phyloP scores from a whole-genome alignment of 2,329 filamentous ascomycete species.

The Aspergillus persii region DNA sequence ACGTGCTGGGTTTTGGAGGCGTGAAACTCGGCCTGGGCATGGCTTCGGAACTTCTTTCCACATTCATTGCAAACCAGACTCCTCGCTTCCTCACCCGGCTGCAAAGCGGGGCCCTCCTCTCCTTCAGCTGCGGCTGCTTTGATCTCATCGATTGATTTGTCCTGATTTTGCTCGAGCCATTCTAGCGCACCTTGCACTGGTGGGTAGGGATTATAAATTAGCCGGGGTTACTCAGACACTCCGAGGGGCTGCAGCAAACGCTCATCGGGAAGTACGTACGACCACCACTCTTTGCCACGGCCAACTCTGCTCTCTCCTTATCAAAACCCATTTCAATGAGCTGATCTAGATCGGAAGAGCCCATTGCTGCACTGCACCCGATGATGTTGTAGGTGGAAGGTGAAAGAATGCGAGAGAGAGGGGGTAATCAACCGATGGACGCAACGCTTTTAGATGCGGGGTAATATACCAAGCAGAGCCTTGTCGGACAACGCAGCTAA shows the following conservation, averaged over 20 bases:
- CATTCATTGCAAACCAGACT: slow-evolving; percentile 94
- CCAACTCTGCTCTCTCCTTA: slow-evolving; percentile 74
- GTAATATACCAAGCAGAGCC: neutral
- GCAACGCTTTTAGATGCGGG: neutral
- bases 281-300: slow-evolving; percentile 78
- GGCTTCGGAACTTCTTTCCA: slow-evolving; percentile 81
- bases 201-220: slow-evolving; percentile 7
- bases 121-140: slow-evolving; percentile 55
- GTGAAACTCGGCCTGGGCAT: slow-evolving; percentile 82
- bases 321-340: slow-evolving; percentile 76
- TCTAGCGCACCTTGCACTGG: slow-evolving; percentile 84
- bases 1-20: slow-evolving; percentile 87
- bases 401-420: neutral
- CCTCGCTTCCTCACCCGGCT: slow-evolving; percentile 68
- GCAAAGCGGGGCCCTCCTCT: slow-evolving; percentile 62
- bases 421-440: neutral
- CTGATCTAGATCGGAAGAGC: slow-evolving; percentile 56
- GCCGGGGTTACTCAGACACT: neutral
- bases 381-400: neutral
- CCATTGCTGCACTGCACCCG: slow-evolving; percentile 22
- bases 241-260: neutral
- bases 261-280: slow-evolving; percentile 53
- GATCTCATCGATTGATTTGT: slow-evolving; percentile 81
- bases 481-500: neutral
- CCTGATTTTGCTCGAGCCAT: slow-evolving; percentile 91